Evolutionary conservation across 352 stramenopile genomes (phyloP).

Genomic region (Peronosclerospora sorghi): DNA sequence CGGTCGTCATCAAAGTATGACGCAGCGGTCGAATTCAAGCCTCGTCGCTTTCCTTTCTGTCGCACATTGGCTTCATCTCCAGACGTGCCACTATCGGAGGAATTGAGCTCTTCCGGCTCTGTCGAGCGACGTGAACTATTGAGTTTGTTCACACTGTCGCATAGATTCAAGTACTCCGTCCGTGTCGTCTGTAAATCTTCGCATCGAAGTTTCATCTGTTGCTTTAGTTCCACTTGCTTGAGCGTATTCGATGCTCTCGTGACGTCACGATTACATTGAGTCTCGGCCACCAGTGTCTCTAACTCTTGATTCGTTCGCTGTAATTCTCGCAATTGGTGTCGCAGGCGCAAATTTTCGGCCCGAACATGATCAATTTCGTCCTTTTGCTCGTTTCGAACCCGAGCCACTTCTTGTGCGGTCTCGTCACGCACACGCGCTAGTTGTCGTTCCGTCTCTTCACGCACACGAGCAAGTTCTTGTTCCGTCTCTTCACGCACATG

Average conservation of each 20-base stretch:
- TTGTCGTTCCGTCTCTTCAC: constrained; percentile 24
- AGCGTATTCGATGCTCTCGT: constrained; percentile 44
- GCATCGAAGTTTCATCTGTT: constrained; percentile 37
- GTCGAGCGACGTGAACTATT: constrained; percentile 32
- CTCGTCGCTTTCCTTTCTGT: constrained; percentile 25
- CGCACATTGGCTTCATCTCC: constrained; percentile 20
- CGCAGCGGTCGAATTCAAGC: constrained; percentile 11
- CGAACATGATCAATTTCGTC: constrained; percentile 28
- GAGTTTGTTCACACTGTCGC: constrained; percentile 39
- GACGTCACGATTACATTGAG: constrained; percentile 41
- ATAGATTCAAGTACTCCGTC: constrained; percentile 34
- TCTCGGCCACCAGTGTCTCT: constrained; percentile 45
- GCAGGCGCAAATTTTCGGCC: constrained; percentile 46
- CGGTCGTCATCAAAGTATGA: constrained; percentile 34
- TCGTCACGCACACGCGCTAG: constrained; percentile 27
- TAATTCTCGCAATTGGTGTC: constrained; percentile 44
- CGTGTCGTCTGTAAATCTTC: constrained; percentile 35
- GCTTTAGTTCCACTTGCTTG: constrained; percentile 42
- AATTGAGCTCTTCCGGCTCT: constrained; percentile 34
- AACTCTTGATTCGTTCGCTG: constrained; percentile 50
- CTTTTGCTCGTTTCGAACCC: constrained; percentile 11
- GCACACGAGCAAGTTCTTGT: constrained; percentile 22
- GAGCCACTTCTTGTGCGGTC: constrained; percentile 9
- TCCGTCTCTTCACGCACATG: constrained; percentile 20
- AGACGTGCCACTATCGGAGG: constrained; percentile 22